phyloP scores from a whole-genome alignment of 805 yeast species.

The Candida caryicola region DNA sequence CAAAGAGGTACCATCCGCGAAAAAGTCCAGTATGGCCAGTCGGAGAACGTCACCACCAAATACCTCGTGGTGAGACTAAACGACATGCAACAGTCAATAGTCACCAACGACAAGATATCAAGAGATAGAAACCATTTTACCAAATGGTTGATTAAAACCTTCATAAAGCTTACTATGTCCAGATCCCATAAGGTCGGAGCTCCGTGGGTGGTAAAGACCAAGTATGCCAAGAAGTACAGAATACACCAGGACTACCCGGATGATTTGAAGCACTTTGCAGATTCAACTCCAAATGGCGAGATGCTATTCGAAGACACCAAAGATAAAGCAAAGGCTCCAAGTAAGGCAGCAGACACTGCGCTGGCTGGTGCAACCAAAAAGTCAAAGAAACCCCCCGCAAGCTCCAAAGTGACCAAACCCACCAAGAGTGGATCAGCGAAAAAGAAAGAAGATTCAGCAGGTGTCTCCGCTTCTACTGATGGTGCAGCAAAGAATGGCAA shows the following conservation, averaged over 20 bases:
- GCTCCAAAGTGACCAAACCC: not conserved
- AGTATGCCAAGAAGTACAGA: constrained; percentile 67
- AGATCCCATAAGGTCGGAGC: constrained; percentile 85
- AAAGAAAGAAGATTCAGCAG: not conserved
- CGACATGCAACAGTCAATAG: constrained; percentile 58
- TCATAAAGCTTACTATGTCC: constrained; percentile 72
- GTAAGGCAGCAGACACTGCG: not conserved
- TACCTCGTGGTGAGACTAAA: constrained; percentile 65
- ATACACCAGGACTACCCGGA: constrained; percentile 61
- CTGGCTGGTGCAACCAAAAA: not conserved
- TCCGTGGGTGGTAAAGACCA: constrained; percentile 89
- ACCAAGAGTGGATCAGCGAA: constrained; percentile 1
- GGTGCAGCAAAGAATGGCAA: not conserved
- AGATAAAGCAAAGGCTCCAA: not conserved
- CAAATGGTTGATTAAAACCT: constrained; percentile 85
- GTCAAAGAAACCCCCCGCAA: not conserved
- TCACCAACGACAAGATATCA: constrained; percentile 68
- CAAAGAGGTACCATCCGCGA: constrained; percentile 71
- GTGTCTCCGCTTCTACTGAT: constrained; percentile 2
- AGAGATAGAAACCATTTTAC: constrained; percentile 87
- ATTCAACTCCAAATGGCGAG: constrained; percentile 32
- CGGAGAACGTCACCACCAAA: constrained; percentile 44
- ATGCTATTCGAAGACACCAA: constrained; percentile 18
- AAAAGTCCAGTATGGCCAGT: constrained; percentile 71
- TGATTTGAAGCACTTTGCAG: constrained; percentile 43